Evolutionary conservation across 495 filamentous ascomycete species (phyloP).

Genomic region (Aspergillus sclerotiicarbonarius): DNA sequence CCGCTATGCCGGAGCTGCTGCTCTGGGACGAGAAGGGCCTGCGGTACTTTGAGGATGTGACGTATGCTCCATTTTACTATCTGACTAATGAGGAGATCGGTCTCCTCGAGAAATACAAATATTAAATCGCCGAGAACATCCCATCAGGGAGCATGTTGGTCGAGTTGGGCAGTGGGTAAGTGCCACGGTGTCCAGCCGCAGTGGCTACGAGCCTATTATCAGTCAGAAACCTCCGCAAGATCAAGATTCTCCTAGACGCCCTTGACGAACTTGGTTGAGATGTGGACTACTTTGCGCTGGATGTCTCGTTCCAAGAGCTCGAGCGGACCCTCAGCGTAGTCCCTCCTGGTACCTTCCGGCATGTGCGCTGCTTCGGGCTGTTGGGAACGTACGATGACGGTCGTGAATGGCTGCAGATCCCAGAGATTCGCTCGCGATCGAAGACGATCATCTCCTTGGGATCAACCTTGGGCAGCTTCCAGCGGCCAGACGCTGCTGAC

Average conservation of each 20-base stretch:
- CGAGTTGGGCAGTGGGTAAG: conserved; percentile 79
- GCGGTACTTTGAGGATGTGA: conserved; percentile 72
- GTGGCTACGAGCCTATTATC: neutral
- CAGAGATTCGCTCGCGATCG: conserved; percentile 38
- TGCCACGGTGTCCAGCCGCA: conserved; percentile 7
- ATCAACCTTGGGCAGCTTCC: conserved; percentile 10
- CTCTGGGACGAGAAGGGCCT: conserved; percentile 69
- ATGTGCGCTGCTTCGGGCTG: conserved; percentile 68
- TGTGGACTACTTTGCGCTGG: conserved; percentile 76
- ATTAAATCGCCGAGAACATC: conserved; percentile 61
- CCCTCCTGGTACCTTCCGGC: conserved; percentile 51
- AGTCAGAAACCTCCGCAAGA: conserved; percentile 70
- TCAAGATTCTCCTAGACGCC: conserved; percentile 67
- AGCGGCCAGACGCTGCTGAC: conserved; percentile 3
- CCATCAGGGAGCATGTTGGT: conserved; percentile 64
- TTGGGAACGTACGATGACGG: conserved; percentile 80
- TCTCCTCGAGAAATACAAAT: conserved; percentile 58
- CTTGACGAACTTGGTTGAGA: conserved; percentile 60
- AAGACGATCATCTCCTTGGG: conserved; percentile 10
- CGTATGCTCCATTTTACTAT: conserved; percentile 78
- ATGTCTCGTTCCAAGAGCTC: conserved; percentile 66
- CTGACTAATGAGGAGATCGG: conserved; percentile 74
- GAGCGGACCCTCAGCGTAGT: conserved; percentile 65
- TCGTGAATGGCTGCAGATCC: conserved; percentile 63
- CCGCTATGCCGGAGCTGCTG: conserved; percentile 11